Conservation (phyloP, 192 early-diverging fungal species). For the Lobulomyces angularis region DNA sequence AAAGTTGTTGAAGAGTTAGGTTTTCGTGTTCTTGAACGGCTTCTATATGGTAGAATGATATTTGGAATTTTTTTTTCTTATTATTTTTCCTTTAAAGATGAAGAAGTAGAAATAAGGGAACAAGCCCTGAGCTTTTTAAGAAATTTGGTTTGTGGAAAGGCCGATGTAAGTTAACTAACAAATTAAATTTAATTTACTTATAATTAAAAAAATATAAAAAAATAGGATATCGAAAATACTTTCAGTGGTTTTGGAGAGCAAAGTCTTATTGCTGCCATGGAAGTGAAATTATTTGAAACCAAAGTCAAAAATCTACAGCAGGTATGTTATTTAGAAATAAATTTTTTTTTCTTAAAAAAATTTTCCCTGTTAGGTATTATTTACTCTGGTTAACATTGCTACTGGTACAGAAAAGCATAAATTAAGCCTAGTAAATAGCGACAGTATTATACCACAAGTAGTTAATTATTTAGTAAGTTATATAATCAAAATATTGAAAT, state of each 20-base stretch:
- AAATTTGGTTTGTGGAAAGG: slow-evolving; percentile 52
- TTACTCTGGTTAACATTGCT: slow-evolving; percentile 59
- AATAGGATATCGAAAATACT: slow-evolving; percentile 52
- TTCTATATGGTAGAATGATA: not conserved
- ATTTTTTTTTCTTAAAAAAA: slow-evolving; percentile 2
- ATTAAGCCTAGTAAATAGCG: slow-evolving; percentile 39
- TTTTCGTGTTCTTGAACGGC: slow-evolving; percentile 35
- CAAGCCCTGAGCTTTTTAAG: slow-evolving; percentile 62
- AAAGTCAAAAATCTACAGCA: slow-evolving; percentile 4
- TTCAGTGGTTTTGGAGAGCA: slow-evolving; percentile 56
- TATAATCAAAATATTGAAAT: not conserved
- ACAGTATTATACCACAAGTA: slow-evolving; percentile 32
- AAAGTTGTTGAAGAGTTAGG: slow-evolving; percentile 53
- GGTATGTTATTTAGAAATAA: slow-evolving; percentile 7
- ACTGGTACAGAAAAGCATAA: slow-evolving; percentile 54
- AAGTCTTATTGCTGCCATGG: slow-evolving; percentile 45
- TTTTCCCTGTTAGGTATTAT: slow-evolving; percentile 34
- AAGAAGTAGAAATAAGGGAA: slow-evolving; percentile 51
- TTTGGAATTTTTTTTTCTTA: slow-evolving; percentile 1
- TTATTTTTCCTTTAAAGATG: slow-evolving; percentile 44
- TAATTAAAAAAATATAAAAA: not conserved
- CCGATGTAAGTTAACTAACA: slow-evolving; percentile 14
- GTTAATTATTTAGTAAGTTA: slow-evolving; percentile 20
- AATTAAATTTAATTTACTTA: not conserved
- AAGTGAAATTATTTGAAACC: slow-evolving; percentile 38